Percentiles rank a stretch among this genome's conserved stretches.
phyloP scores from a whole-genome alignment of 352 stramenopile species.

The Phytophthora colocasiae region DNA sequence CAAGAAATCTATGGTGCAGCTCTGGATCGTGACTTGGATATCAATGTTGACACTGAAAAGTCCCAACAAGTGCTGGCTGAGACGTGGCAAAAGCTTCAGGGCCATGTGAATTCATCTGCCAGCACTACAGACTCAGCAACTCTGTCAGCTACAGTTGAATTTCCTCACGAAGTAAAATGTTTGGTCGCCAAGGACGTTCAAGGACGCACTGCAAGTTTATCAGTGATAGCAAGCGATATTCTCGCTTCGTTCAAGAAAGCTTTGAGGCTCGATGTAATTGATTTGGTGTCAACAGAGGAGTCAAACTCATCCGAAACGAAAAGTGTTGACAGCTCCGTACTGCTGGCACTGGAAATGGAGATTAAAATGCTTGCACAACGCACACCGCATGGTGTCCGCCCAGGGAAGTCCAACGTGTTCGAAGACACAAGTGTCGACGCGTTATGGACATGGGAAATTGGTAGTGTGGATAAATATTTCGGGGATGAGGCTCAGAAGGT shows the following conservation, averaged over 20 bases:
- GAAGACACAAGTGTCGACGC: constrained; percentile 80
- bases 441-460: constrained; percentile 88
- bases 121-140: constrained; percentile 27
- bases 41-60: constrained; percentile 28
- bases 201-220: constrained; percentile 47
- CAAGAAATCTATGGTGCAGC: constrained; percentile 79
- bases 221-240: constrained; percentile 44
- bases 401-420: constrained; percentile 78
- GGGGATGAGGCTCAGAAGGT: constrained; percentile 69
- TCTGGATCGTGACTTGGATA: constrained; percentile 59
- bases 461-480: constrained; percentile 79
- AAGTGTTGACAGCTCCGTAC: constrained; percentile 22
- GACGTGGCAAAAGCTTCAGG: constrained; percentile 39
- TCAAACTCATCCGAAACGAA: constrained; percentile 11
- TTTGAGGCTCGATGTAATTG: constrained; percentile 10
- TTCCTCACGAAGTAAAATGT: constrained; percentile 53
- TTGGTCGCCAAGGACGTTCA: constrained; percentile 66
- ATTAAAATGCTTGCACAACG: constrained; percentile 90
- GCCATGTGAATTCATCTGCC: constrained; percentile 14
- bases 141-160: constrained; percentile 30
- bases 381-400: constrained; percentile 67
- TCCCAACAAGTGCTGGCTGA: constrained; percentile 19
- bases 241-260: constrained; percentile 40
- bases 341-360: constrained; percentile 78
- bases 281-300: constrained; percentile 8